A percentile compares a stretch with the other conserved stretches of the same genome.
These are phyloP conservation scores for Rheum nobile DNA, from an alignment of 148 eudicot genomes.

Conservation along the genomic window DNA sequence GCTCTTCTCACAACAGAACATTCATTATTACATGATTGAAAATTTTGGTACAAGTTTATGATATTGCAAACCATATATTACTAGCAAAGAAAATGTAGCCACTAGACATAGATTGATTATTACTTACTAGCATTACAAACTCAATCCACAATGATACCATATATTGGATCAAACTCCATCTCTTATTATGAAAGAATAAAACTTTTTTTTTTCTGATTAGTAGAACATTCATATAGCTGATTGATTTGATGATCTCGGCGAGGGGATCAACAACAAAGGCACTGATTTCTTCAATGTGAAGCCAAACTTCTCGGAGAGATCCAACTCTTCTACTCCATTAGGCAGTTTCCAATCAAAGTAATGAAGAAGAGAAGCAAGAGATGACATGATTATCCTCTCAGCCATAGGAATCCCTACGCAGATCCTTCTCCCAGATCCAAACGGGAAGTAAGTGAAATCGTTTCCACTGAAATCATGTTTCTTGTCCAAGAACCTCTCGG, in stretches of 20 bases:
- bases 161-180: neutral
- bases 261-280: constrained; percentile 39
- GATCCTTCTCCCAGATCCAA: constrained; percentile 65
- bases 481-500: constrained; percentile 44
- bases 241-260: constrained; percentile 29
- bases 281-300: constrained; percentile 38
- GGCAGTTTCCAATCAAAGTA: constrained; percentile 57
- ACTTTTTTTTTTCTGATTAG: neutral
- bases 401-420: constrained; percentile 59
- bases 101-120: neutral
- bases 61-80: neutral
- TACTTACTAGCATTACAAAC: neutral
- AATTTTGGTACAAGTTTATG: neutral
- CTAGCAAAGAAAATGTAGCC: neutral
- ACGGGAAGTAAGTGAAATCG: constrained; percentile 44
- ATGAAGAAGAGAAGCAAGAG: constrained; percentile 52
- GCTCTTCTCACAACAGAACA: neutral
- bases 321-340: constrained; percentile 25
- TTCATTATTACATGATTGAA: neutral
- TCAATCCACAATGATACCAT: neutral
- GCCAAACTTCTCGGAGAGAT: constrained; percentile 54
- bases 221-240: neutral
- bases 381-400: constrained; percentile 42
- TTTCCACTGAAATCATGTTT: constrained; percentile 46
- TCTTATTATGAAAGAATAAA: no score